Base-by-base conservation (phyloP, 345 rosid species). In the Arabidopsis suecica region DNA sequence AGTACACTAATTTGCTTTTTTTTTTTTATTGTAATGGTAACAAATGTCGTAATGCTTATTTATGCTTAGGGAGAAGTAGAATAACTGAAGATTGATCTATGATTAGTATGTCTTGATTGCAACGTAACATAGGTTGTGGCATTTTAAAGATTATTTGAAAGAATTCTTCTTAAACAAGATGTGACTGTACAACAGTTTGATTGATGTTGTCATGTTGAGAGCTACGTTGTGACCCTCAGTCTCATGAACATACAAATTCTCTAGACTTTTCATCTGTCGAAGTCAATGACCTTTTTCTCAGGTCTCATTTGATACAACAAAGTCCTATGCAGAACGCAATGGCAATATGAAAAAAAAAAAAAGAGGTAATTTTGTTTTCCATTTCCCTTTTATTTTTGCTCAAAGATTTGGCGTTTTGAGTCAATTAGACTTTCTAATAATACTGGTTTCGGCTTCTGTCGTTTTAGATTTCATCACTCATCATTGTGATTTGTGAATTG, bases 131-230 rank as follows among this genome's bases (percentile, higher is more conserved):
- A 18, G 10, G 62, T 8, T n/a, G 7, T 34, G 13, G 25, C 63
- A 59, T 36, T 18, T 59, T 59, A 5, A 18, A 59, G 14, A 16
- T 18, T 22, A 22, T 0, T 16, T 20, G 48, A 37, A 59, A 34
- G 65, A 34, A 47, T 6, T 47, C 7, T 6, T 10, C 7, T 6
- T 10, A 37, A 20, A 38, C 36, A 61, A 44, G 2, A 65, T 7
- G 47, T 7, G 50, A 23, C 11, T 38, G n/a, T 4, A 22, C 28
- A 14, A 9, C 11, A 48, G 34, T 56, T 48, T 33, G 45, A 18
- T 11, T 40, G 13, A 25, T 69, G 63, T 55, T 55, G 60, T 40
- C 9, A 25, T 69, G 63, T 55, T 55, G 60, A 28, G 32, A 56
- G 53, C 25, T 12, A 68, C 16, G 37, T 34, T 58, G 62, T 34